Base-by-base conservation (phyloP, 192 early-diverging fungal species). In the Phycomyces blakesleeanus region DNA sequence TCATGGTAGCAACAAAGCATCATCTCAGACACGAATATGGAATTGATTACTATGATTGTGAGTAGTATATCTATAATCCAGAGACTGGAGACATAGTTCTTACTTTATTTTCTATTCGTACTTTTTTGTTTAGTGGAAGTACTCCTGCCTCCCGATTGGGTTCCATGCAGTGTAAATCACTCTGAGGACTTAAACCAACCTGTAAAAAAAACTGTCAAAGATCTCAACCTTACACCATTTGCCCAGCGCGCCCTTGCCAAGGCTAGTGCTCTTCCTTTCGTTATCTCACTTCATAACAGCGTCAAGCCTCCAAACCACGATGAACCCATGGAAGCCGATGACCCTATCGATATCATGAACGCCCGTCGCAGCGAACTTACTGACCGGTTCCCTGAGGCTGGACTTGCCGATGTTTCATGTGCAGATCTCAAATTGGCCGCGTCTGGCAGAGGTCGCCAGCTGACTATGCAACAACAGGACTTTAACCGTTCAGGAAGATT, bases 1-100 rank as follows among this genome's bases (percentile, higher is more conserved):
- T 70, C 59, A 81, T 73, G 14, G 73, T 83, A 24, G 73, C 83
- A 5, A 78, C 81, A 51, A 84, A 83, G 59, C 84, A 81, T 64
- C 82, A 86, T 65, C 66, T 91, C 8, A 64, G 89, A 20, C 76
- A 76, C 47, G 89, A 91, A 72, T 78, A 80, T 63, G 87, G 83
- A 7, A 63, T 61, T 41, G 72, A 81, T 40, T 81, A 77, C 63
- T 67, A 72, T 57, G 87, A 87, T 60, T 71, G 70, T 72, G 66
- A 72, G 50, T 20, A 51, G 0, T 41, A 10, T 29, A 21, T 52
- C 24, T 15, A 50, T n/a, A 34, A 34, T 5, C 2, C 29, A 34
- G 29, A 34, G 29, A 7, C 7, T 34, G 29, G 29, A 7, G 29
- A 34, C 7, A 34, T 34, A n/a, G n/a, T n/a, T n/a, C n/a, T n/a